Evolutionary conservation across 129 eudicot genomes (phyloP).

Genomic region (Lonicera japonica): DNA sequence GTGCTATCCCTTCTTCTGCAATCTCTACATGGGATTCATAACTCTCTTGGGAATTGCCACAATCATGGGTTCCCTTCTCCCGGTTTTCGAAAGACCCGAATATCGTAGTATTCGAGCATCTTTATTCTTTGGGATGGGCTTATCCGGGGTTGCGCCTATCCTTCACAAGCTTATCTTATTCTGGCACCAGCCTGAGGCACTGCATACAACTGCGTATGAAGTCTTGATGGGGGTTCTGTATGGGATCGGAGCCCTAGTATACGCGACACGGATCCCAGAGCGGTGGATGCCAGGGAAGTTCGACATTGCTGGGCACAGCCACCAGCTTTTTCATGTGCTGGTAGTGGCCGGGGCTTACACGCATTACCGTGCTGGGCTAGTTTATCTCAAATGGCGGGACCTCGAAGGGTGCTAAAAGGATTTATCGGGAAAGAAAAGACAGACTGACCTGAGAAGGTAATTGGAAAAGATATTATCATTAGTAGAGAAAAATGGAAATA

Average conservation of each 20-base stretch:
- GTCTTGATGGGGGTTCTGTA: conserved; percentile 81
- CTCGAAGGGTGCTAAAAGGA: conserved; percentile 58
- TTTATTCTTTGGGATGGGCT: conserved; percentile 84
- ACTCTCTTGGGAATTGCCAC: conserved; percentile 69
- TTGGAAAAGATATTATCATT: too few relatives aligned
- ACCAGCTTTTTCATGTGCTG: conserved; percentile 86
- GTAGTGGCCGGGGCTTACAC: conserved; percentile 98
- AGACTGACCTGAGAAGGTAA: neutral
- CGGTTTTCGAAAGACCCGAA: conserved; percentile 76
- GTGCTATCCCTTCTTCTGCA: conserved; percentile 97
- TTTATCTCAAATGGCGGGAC: conserved; percentile 94
- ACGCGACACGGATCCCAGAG: conserved; percentile 84
- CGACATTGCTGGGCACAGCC: conserved; percentile 92
- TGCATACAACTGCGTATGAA: conserved; percentile 81
- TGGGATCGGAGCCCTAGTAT: conserved; percentile 84
- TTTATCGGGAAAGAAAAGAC: neutral
- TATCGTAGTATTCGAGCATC: conserved; percentile 60
- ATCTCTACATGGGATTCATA: conserved; percentile 77
- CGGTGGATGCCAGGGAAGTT: conserved; percentile 97
- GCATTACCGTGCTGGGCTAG: conserved; percentile 82
- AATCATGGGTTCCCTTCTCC: conserved; percentile 64
- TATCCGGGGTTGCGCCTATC: conserved; percentile 77
- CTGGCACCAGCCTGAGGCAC: conserved; percentile 86
- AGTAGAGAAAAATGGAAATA: too few relatives aligned
- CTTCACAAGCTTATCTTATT: conserved; percentile 72